A percentile compares a stretch with the other conserved stretches of the same genome.
These are phyloP conservation scores for Sugiyamaella paludigena DNA, from an alignment of 1,139 yeast genomes.

Conservation along the genomic window DNA sequence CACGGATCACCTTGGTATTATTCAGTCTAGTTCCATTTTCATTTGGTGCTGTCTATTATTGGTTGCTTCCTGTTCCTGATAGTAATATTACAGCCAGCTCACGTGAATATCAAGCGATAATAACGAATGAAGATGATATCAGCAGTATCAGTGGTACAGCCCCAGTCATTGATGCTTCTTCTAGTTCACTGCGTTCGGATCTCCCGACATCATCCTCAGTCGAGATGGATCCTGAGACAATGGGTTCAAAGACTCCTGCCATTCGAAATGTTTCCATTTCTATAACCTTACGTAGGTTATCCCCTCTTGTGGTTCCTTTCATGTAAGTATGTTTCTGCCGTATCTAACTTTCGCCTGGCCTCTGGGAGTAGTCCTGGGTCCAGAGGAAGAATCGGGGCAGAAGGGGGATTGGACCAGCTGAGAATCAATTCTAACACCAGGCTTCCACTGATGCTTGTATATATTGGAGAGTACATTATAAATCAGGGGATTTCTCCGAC, in stretches of 20 bases:
- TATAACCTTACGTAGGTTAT: slow-evolving; percentile 43
- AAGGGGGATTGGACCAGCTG: too few species aligned
- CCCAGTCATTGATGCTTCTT: too few species aligned
- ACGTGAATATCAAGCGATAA: neutral
- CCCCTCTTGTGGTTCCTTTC: slow-evolving; percentile 59
- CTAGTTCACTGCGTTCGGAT: too few species aligned
- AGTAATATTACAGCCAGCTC: neutral
- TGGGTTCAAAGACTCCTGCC: neutral
- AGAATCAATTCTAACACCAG: slow-evolving; percentile 39
- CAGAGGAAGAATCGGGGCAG: too few species aligned
- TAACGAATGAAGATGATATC: neutral
- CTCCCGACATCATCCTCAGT: too few species aligned
- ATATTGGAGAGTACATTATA: slow-evolving; percentile 80
- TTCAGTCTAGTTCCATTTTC: slow-evolving; percentile 41
- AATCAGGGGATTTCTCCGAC: slow-evolving; percentile 94
- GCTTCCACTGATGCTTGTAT: slow-evolving; percentile 80
- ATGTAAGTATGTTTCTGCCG: slow-evolving; percentile 49
- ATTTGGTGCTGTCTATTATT: slow-evolving; percentile 24
- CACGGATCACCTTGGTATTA: slow-evolving; percentile 45
- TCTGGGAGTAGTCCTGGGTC: too few species aligned
- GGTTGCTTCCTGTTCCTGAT: slow-evolving; percentile 23
- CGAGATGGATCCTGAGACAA: too few species aligned
- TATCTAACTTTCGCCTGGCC: too few species aligned
- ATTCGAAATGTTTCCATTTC: slow-evolving; percentile 8
- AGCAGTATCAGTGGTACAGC: neutral